A percentile compares a stretch with the other conserved stretches of the same genome.
Evolutionary conservation across 495 filamentous ascomycete genomes (phyloP).

Genomic region (Rusavskia elegans): DNA sequence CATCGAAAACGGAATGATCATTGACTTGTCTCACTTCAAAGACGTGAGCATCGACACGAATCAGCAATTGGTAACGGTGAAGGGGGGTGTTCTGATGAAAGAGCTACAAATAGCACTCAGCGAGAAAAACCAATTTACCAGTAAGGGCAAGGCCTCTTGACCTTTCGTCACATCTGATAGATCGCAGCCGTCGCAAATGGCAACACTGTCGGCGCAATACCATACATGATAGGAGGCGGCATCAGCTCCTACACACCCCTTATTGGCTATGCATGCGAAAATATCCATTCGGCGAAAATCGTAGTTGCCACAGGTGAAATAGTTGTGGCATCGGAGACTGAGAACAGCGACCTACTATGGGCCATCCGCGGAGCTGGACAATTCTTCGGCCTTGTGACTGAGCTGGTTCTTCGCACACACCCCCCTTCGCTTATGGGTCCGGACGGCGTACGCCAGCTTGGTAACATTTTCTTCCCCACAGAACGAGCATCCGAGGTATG

Average conservation of each 20-base stretch:
- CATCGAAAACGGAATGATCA: conserved; percentile 15
- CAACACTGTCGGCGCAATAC: conserved; percentile 19
- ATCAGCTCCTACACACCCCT: conserved; percentile 8
- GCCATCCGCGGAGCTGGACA: conserved; percentile 35
- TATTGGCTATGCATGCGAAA: conserved; percentile 7
- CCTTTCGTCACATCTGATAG: background rate
- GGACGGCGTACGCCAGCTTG: conserved; percentile 10
- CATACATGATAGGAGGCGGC: conserved; percentile 17
- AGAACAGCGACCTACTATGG: conserved; percentile 28
- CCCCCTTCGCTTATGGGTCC: conserved; percentile 5
- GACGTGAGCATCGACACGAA: conserved; percentile 11
- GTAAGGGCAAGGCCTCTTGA: background rate
- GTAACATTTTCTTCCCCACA: conserved; percentile 14
- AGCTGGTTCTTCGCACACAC: conserved; percentile 12
- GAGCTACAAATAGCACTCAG: conserved; percentile 12
- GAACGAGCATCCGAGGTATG: conserved; percentile 12
- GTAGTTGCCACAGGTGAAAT: conserved; percentile 17
- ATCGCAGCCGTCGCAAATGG: conserved; percentile 17
- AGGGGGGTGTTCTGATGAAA: conserved; percentile 18
- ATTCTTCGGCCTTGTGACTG: conserved; percentile 35
- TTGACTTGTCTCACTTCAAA: conserved; percentile 19
- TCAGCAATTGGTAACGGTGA: conserved; percentile 11
- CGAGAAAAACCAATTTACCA: conserved; percentile 8
- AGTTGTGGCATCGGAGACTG: conserved; percentile 13
- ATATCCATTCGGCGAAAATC: conserved; percentile 17